phyloP scores from a whole-genome alignment of 2,329 filamentous ascomycete species.

The Pseudogymnoascus sp. region DNA sequence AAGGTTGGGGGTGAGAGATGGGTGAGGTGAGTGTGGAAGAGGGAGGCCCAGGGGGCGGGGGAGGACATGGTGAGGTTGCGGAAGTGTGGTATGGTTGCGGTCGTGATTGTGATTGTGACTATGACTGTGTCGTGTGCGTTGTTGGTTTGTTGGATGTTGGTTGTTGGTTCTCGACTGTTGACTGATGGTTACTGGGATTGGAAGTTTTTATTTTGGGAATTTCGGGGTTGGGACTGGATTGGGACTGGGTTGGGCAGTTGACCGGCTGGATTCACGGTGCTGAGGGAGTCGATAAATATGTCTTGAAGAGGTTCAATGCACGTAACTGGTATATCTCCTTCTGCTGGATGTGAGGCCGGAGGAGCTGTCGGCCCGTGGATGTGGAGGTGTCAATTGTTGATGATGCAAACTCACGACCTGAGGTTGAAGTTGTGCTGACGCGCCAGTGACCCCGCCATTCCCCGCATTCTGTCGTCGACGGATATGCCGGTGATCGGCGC shows the following conservation, averaged over 20 bases:
- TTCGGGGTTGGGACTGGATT: neutral
- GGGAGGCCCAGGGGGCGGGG: constrained; percentile 29
- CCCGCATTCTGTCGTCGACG: constrained; percentile 1
- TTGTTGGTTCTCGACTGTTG: neutral
- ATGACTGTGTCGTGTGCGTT: neutral
- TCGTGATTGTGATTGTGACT: neutral
- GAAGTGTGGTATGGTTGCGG: neutral
- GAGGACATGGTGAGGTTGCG: neutral
- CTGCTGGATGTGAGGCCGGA: neutral
- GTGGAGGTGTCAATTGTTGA: neutral
- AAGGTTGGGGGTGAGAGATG: constrained; percentile 34
- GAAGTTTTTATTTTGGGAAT: neutral
- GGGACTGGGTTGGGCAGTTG: neutral
- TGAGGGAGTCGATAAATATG: neutral
- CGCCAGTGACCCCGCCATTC: constrained; percentile 1
- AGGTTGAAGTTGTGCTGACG: neutral
- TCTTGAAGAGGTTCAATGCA: neutral
- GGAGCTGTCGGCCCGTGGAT: neutral
- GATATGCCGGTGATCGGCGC: neutral
- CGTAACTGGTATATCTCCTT: neutral
- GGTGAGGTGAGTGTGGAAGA: constrained; percentile 29
- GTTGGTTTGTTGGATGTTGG: neutral
- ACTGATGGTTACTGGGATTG: neutral
- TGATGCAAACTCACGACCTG: neutral
- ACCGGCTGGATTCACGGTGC: neutral